Evolutionary conservation across 1,139 yeast species (phyloP).

Genomic region (Blastobotrys elegans): DNA sequence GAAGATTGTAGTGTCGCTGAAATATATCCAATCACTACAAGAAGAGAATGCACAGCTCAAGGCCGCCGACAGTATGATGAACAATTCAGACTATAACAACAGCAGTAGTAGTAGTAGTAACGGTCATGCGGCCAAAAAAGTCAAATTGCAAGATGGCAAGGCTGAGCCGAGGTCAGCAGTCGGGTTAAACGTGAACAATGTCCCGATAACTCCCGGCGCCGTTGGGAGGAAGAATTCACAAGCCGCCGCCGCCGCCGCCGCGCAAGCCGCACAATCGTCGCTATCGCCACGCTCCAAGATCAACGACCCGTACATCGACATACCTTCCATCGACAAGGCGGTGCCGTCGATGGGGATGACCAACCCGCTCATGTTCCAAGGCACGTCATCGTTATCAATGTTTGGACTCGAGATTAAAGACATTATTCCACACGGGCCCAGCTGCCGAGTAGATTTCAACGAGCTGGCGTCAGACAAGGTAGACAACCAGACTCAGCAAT

Average conservation of each 20-base stretch:
- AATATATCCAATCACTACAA: conserved; percentile 63
- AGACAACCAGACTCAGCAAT: background rate
- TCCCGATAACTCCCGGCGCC: too few relatives aligned
- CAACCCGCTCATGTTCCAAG: conserved; percentile 14
- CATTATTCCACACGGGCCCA: conserved; percentile 19
- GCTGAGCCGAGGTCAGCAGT: conserved; percentile 1
- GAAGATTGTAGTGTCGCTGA: conserved; percentile 72
- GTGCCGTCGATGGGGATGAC: conserved; percentile 3
- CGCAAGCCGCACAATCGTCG: background rate
- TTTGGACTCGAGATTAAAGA: conserved; percentile 23
- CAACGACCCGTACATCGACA: conserved; percentile 2
- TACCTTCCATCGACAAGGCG: conserved; percentile 10
- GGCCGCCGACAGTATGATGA: background rate
- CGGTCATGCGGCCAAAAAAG: conserved; percentile 2
- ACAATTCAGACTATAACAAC: background rate
- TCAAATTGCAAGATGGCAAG: conserved; percentile 3
- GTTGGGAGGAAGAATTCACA: background rate
- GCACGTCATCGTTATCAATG: conserved; percentile 19
- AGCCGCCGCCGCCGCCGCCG: background rate
- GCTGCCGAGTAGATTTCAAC: conserved; percentile 17
- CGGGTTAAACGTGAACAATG: background rate
- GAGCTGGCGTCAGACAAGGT: conserved; percentile 7
- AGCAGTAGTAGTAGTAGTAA: background rate
- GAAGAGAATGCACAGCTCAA: conserved; percentile 41
- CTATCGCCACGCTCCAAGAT: background rate